Conservation (phyloP, 1,284 basidiomycete genomes). For the Tilletia setariae region DNA sequence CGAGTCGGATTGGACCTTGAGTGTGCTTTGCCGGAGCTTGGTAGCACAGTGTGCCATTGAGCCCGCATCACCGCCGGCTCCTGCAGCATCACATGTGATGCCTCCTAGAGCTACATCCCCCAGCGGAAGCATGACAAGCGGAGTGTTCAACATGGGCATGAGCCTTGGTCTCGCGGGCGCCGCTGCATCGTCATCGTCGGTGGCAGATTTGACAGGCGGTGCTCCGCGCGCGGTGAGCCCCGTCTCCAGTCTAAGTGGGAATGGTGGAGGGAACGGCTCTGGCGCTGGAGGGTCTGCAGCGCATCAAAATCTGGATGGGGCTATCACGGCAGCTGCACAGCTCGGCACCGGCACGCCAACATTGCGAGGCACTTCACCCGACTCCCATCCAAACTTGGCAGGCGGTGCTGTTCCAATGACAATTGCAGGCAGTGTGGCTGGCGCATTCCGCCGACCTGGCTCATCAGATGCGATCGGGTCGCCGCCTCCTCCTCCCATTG, state of each 20-base stretch:
- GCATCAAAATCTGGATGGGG: background rate
- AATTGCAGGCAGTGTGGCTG: conserved; percentile 4
- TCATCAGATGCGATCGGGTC: conserved; percentile 3
- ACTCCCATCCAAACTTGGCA: background rate
- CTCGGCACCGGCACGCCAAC: background rate
- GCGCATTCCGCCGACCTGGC: conserved; percentile 4
- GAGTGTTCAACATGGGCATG: background rate
- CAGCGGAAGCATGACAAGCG: background rate
- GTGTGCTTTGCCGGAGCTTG: conserved; percentile 23
- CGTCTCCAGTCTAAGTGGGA: background rate
- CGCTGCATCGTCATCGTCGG: background rate
- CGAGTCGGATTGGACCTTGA: conserved; percentile 28
- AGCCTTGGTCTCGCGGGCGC: background rate
- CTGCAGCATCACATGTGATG: background rate
- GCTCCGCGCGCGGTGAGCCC: conserved; percentile 6
- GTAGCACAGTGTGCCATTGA: conserved; percentile 9
- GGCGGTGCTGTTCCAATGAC: background rate
- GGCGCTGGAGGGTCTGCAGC: background rate
- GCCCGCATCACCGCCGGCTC: background rate
- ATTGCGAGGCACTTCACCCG: background rate
- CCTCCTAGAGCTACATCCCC: background rate
- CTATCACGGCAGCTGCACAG: background rate
- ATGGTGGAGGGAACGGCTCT: too few species aligned
- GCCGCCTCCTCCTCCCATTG: background rate
- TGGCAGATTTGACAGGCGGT: background rate